Base-by-base conservation (phyloP, 1,284 basidiomycete species). In the Fomitopsis schrenkii region DNA sequence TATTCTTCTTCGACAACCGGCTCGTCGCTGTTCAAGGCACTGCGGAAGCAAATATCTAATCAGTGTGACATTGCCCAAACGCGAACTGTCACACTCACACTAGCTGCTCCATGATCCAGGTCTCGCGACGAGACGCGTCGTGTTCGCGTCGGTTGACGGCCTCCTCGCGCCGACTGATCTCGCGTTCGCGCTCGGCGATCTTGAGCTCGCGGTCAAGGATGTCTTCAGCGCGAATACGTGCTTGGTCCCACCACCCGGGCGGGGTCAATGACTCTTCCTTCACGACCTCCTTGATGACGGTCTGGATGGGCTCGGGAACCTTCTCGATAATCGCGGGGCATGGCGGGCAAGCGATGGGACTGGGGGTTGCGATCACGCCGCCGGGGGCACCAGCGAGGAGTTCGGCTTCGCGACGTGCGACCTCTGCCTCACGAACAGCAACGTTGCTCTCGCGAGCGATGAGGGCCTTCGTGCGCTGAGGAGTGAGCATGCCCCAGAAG, bases 91-190 rank as follows among this genome's bases (percentile, higher is more conserved):
- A 66, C 22, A 79, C 85, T 67, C 79, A 93, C 91, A 91, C 86
- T 55, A 93, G 83, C 68, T 93, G 91, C 66, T 93, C 91, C 90
- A 93, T 92, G 70, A 93, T 92, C 91, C 91, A 93, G 46, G 78
- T 80, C 73, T 93, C 91, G 63, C 91, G 89, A 68, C 91, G 84
- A 59, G 90, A 86, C 59, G 90, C 90, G 70, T 93, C 91, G 55
- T 91, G 88, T 71, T 93, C 91, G 60, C 91, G 80, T 58, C 89
- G 87, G 70, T 93, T 93, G 64, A 93, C 84, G 52, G 78, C 82
- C 71, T 93, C 91, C 73, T 93, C 91, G 53, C 91, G 88, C 59
- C 87, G 86, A 68, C 89, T 85, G 63, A 93, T 91, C 63, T 93
- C 91, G 46, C 91, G 82, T 69, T 93, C 91, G 64, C 91, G 82